These are phyloP conservation scores for Raffaelea arxii DNA, from an alignment of 2,329 filamentous ascomycete genomes.

Conservation along the genomic window DNA sequence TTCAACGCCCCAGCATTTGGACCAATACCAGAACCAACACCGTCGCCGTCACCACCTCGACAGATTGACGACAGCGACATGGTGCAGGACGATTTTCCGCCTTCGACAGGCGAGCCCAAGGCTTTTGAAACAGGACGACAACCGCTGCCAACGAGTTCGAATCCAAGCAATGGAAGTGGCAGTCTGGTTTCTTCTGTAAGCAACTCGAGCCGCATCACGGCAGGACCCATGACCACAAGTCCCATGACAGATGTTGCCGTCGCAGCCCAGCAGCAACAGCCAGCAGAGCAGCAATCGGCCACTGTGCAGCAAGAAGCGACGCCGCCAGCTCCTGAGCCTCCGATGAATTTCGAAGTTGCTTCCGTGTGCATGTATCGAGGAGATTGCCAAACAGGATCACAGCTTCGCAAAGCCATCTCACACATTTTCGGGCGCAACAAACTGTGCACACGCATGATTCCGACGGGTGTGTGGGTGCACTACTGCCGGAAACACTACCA, in stretches of 20 bases:
- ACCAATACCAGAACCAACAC: conserved; percentile 17
- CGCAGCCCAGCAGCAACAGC: too few relatives aligned
- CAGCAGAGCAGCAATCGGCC: too few relatives aligned
- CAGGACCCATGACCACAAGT: too few relatives aligned
- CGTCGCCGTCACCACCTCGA: conserved; percentile 17
- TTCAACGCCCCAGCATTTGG: conserved; percentile 15
- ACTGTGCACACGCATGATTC: conserved; percentile 61
- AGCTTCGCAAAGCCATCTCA: conserved; percentile 65
- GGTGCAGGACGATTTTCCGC: conserved; percentile 5
- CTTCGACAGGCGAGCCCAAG: neutral
- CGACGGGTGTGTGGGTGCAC: conserved; percentile 60
- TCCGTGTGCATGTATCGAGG: conserved; percentile 42
- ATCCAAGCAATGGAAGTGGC: too few relatives aligned
- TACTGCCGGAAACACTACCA: conserved; percentile 80
- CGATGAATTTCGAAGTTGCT: conserved; percentile 9
- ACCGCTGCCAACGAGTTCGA: too few relatives aligned
- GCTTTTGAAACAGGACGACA: too few relatives aligned
- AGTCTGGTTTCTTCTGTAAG: too few relatives aligned
- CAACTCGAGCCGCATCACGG: too few relatives aligned
- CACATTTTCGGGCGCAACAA: conserved; percentile 82
- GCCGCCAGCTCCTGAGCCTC: neutral
- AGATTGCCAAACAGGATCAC: conserved; percentile 49
- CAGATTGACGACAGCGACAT: conserved; percentile 15
- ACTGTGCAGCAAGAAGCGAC: too few relatives aligned
- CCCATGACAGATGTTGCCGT: neutral